phyloP scores from a whole-genome alignment of 495 filamentous ascomycete species.

The Endocarpon pusillum region DNA sequence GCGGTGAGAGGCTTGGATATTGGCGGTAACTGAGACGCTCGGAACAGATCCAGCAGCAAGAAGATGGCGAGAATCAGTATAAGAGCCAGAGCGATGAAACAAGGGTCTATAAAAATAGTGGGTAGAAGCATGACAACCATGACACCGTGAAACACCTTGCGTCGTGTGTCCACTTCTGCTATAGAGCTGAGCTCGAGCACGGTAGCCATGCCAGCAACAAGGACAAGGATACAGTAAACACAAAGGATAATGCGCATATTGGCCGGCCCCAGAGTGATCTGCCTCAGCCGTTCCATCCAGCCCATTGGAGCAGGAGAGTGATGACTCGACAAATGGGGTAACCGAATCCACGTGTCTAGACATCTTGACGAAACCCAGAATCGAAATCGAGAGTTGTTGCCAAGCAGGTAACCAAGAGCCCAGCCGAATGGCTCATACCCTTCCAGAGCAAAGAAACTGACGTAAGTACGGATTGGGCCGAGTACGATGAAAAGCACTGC shows the following conservation, averaged over 20 bases:
- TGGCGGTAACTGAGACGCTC: slow-evolving; percentile 80
- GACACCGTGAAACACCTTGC: slow-evolving; percentile 97
- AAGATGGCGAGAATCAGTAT: slow-evolving; percentile 62
- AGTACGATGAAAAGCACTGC: slow-evolving; percentile 46
- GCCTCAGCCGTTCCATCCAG: slow-evolving; percentile 40
- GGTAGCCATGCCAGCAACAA: slow-evolving; percentile 50
- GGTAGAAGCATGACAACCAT: slow-evolving; percentile 93
- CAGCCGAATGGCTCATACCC: slow-evolving; percentile 75
- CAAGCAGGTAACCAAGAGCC: slow-evolving; percentile 79
- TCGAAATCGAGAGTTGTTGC: slow-evolving; percentile 52
- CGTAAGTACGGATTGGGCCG: slow-evolving; percentile 51
- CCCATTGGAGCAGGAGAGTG: slow-evolving; percentile 22
- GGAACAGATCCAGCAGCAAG: slow-evolving; percentile 71
- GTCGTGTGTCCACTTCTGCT: slow-evolving; percentile 82
- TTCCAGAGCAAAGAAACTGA: slow-evolving; percentile 45
- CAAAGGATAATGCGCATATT: slow-evolving; percentile 66
- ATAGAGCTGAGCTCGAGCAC: slow-evolving; percentile 56
- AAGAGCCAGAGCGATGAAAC: slow-evolving; percentile 63
- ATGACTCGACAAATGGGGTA: slow-evolving; percentile 26
- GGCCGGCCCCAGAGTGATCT: slow-evolving; percentile 46
- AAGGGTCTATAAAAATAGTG: slow-evolving; percentile 66
- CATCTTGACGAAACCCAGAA: slow-evolving; percentile 46
- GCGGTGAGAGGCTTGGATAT: slow-evolving; percentile 63
- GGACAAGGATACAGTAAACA: slow-evolving; percentile 51
- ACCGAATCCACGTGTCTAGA: slow-evolving; percentile 57